Conservation (phyloP, 2,329 filamentous ascomycete genomes). For the Pestalotiopsis sp. region DNA sequence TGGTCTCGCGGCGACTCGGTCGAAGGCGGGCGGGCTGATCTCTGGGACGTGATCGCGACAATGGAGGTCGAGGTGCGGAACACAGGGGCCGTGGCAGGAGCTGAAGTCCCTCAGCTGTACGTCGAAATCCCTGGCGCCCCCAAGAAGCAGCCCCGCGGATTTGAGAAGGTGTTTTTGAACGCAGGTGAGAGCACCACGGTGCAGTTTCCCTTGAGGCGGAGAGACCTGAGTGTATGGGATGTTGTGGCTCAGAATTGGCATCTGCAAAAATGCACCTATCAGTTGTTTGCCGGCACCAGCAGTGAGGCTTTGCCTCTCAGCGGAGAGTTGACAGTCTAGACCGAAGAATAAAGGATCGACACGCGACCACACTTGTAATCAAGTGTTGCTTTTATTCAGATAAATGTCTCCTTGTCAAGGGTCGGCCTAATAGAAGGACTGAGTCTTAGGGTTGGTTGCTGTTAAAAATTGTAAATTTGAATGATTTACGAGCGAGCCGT, state of each 20-base stretch:
- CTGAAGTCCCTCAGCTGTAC: conserved; percentile 68
- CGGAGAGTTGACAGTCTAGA: no score
- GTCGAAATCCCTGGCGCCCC: conserved; percentile 40
- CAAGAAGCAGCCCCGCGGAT: conserved; percentile 44
- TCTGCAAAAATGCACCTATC: conserved; percentile 41
- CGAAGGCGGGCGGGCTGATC: conserved; percentile 45
- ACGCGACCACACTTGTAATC: no score
- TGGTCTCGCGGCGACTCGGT: conserved; percentile 30
- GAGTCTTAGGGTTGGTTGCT: no score
- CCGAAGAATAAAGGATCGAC: no score
- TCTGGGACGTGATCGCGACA: conserved; percentile 46
- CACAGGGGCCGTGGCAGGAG: conserved; percentile 60
- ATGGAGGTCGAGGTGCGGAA: conserved; percentile 67
- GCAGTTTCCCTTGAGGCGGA: conserved; percentile 59
- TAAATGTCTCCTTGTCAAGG: no score
- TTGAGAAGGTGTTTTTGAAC: conserved; percentile 64
- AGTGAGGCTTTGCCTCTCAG: neutral
- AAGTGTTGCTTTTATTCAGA: no score
- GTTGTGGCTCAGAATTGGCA: conserved; percentile 67
- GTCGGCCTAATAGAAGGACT: no score
- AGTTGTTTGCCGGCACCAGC: conserved; percentile 20
- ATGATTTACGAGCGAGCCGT: no score
- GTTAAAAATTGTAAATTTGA: no score
- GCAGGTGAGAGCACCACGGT: conserved; percentile 55
- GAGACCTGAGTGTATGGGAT: conserved; percentile 74